Conservation (phyloP, 2,329 filamentous ascomycete species). For the Phyllosticta citriasiana region DNA sequence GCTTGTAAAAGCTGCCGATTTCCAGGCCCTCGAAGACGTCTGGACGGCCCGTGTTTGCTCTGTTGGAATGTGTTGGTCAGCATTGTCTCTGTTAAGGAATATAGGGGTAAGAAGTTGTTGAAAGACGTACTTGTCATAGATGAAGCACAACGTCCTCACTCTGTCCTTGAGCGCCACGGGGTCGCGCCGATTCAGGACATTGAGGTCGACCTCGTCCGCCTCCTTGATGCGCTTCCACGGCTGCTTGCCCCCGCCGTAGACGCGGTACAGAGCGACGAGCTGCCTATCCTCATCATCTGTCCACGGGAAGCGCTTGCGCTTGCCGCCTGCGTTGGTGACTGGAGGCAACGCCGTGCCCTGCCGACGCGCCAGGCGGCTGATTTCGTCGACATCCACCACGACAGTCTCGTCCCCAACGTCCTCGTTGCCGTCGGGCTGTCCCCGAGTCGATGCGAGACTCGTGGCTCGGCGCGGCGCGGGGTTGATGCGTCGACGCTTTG, state of each 20-base stretch:
- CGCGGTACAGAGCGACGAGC: background rate
- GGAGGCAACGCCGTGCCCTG: background rate
- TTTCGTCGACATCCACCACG: background rate
- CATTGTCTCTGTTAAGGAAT: background rate
- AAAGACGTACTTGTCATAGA: constrained; percentile 28
- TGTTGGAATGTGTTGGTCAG: background rate
- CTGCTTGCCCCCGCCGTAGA: background rate
- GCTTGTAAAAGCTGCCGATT: background rate
- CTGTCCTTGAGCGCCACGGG: constrained; percentile 45
- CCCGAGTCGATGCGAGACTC: background rate
- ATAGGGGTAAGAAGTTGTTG: background rate
- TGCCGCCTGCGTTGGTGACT: background rate
- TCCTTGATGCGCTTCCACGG: background rate
- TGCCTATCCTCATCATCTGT: background rate
- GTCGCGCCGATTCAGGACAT: constrained; percentile 25
- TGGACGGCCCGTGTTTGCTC: background rate
- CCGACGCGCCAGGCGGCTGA: background rate
- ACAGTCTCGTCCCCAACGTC: background rate
- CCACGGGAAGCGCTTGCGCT: constrained; percentile 11
- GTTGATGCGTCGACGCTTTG: background rate
- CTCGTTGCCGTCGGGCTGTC: background rate
- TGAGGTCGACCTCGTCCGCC: background rate
- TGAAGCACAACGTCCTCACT: constrained; percentile 29
- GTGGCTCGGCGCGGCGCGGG: background rate
- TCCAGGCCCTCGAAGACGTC: background rate